Conservation (phyloP, 75 land plant genomes). For the Sequoiadendron giganteum region DNA sequence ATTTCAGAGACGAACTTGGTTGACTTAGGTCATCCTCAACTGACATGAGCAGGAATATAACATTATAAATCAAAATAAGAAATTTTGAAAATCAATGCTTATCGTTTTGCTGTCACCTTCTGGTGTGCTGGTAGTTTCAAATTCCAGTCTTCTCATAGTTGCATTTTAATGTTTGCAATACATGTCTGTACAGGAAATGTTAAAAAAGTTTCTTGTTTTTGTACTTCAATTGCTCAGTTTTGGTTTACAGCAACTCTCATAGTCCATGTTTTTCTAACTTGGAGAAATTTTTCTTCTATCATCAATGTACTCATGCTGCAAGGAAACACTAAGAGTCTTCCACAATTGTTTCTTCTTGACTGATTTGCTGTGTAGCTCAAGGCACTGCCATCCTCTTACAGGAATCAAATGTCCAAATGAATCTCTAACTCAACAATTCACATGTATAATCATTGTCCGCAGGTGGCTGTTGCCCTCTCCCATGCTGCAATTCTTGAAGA, state of each 20-base stretch:
- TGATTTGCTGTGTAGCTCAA: not conserved
- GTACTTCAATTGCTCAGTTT: too few relatives aligned
- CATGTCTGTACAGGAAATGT: too few relatives aligned
- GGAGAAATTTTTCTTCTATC: not conserved
- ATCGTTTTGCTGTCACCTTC: not conserved
- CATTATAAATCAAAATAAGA: not conserved
- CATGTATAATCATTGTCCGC: not conserved
- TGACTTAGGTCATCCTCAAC: not conserved
- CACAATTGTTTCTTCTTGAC: not conserved
- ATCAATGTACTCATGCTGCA: not conserved
- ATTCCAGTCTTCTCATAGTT: too few relatives aligned
- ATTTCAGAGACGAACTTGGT: not conserved
- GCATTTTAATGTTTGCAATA: not conserved
- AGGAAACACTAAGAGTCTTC: not conserved
- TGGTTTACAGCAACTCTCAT: too few relatives aligned
- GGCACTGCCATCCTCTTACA: not conserved
- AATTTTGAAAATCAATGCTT: not conserved
- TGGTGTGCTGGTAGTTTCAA: not conserved
- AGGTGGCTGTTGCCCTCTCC: conserved; percentile 97
- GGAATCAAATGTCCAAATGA: not conserved
- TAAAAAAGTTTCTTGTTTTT: too few relatives aligned
- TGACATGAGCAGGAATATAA: too few relatives aligned
- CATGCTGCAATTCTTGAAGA: conserved; percentile 96
- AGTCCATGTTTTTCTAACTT: too few relatives aligned
- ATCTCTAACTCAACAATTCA: not conserved